A percentile compares a stretch with the other conserved stretches of the same genome.
These are phyloP conservation scores for Stentor roeselii DNA, from an alignment of 73 alveolate genomes.

Conservation along the genomic window DNA sequence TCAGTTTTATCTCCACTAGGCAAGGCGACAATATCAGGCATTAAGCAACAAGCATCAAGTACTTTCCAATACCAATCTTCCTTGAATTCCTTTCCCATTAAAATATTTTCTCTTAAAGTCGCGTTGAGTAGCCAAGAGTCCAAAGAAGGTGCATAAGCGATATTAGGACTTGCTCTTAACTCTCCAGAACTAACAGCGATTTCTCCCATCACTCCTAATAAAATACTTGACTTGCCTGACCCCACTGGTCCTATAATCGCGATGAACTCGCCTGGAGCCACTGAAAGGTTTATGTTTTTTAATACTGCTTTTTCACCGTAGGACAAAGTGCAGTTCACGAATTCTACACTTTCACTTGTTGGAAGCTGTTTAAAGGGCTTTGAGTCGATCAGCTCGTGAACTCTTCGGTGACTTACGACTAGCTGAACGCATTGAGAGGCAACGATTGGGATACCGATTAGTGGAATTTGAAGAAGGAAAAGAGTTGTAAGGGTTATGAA, in stretches of 20 bases:
- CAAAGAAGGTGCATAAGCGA: conserved; percentile 30
- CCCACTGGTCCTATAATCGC: conserved; percentile 70
- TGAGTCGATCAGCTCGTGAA: conserved; percentile 1
- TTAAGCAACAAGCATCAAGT: conserved; percentile 49
- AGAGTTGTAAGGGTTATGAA: conserved; percentile 13
- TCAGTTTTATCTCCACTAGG: conserved; percentile 69
- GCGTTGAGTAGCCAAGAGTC: conserved; percentile 28
- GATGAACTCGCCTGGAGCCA: conserved; percentile 53
- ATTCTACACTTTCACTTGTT: not conserved
- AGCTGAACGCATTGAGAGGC: not conserved
- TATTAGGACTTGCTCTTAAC: not conserved
- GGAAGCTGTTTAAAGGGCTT: not conserved
- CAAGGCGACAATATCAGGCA: conserved; percentile 50
- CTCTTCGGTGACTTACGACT: conserved; percentile 9
- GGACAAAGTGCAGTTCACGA: not conserved
- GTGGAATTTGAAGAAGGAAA: not conserved
- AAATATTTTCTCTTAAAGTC: conserved; percentile 46
- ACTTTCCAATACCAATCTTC: conserved; percentile 55
- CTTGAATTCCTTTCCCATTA: conserved; percentile 55
- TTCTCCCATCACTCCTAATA: conserved; percentile 55
- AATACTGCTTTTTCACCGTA: conserved; percentile 38
- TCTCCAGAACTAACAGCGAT: conserved; percentile 30
- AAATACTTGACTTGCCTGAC: conserved; percentile 67
- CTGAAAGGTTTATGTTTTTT: conserved; percentile 33
- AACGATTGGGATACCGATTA: not conserved